phyloP scores from a whole-genome alignment of 78 protist genomes.

The Anaeramoeba flamelloides region DNA sequence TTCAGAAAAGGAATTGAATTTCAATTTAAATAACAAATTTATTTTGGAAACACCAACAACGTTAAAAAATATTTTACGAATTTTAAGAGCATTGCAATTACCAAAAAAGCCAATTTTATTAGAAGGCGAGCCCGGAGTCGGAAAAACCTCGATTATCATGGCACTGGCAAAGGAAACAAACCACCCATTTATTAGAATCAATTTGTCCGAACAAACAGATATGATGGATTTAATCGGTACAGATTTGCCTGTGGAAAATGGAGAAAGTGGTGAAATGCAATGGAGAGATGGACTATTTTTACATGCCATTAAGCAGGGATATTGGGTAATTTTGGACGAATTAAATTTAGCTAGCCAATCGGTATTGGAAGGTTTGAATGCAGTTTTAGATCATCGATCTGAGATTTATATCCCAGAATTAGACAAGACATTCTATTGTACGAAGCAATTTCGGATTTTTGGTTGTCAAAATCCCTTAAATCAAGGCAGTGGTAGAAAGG shows the following conservation, averaged over 20 bases:
- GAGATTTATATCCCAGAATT: conserved; percentile 85
- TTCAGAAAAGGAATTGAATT: not conserved
- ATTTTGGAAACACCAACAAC: conserved; percentile 95
- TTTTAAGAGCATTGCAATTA: conserved; percentile 72
- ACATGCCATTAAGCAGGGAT: conserved; percentile 58
- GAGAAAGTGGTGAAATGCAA: conserved; percentile 57
- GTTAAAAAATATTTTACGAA: conserved; percentile 44
- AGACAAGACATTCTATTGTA: conserved; percentile 41
- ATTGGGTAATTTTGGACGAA: conserved; percentile 98
- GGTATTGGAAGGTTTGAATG: conserved; percentile 97
- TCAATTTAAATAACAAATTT: too few relatives aligned
- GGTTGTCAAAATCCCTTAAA: conserved; percentile 71
- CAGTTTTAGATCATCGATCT: conserved; percentile 88
- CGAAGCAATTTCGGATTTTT: conserved; percentile 15
- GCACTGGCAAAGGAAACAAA: conserved; percentile 66
- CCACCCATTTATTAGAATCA: conserved; percentile 71
- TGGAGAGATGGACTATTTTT: conserved; percentile 87
- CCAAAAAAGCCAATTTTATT: conserved; percentile 6
- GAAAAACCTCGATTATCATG: conserved; percentile 86
- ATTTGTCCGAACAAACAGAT: conserved; percentile 98
- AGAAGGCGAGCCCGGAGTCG: conserved; percentile 93
- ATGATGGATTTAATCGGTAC: conserved; percentile 91
- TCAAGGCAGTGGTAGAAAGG: conserved; percentile 96
- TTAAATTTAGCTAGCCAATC: conserved; percentile 96
- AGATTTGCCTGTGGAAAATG: conserved; percentile 83